phyloP scores from a whole-genome alignment of 2,329 filamentous ascomycete genomes.

The Apiospora phragmitis region DNA sequence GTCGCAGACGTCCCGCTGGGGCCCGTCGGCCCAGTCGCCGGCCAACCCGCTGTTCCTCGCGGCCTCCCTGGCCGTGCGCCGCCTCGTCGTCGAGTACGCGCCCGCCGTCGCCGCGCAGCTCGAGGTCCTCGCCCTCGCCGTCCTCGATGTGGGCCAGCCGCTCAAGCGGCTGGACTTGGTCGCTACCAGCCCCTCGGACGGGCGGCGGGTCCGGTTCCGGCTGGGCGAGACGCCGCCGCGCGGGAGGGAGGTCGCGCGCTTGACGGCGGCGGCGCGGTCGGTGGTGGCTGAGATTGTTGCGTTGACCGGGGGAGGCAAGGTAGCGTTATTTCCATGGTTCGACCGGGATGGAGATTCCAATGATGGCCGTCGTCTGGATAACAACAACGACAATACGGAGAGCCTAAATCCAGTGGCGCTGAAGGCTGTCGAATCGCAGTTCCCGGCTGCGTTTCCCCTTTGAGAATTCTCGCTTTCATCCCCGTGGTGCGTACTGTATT shows the following conservation, averaged over 20 bases:
- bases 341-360: no score
- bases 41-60: conserved; percentile 21
- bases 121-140: conserved; percentile 17
- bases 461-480: neutral
- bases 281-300: neutral
- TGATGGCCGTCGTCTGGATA: no score
- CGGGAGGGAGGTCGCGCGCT: neutral
- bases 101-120: conserved; percentile 17
- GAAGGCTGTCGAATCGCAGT: neutral
- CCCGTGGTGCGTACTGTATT: neutral
- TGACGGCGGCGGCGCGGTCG: neutral
- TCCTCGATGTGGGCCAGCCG: conserved; percentile 15
- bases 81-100: conserved; percentile 20
- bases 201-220: conserved; percentile 9
- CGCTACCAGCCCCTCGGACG: conserved; percentile 10
- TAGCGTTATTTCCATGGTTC: conserved; percentile 15
- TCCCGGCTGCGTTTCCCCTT: neutral
- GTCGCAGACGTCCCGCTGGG: conserved; percentile 19
- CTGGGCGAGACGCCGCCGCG: neutral
- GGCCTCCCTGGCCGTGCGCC: conserved; percentile 21
- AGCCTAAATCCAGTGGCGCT: neutral
- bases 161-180: conserved; percentile 16
- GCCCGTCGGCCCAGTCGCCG: neutral
- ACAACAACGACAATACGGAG: neutral
- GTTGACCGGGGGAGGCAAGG: neutral